Base-by-base conservation (phyloP, 305 asterid genomes). In the Stenogyne calaminthoides region DNA sequence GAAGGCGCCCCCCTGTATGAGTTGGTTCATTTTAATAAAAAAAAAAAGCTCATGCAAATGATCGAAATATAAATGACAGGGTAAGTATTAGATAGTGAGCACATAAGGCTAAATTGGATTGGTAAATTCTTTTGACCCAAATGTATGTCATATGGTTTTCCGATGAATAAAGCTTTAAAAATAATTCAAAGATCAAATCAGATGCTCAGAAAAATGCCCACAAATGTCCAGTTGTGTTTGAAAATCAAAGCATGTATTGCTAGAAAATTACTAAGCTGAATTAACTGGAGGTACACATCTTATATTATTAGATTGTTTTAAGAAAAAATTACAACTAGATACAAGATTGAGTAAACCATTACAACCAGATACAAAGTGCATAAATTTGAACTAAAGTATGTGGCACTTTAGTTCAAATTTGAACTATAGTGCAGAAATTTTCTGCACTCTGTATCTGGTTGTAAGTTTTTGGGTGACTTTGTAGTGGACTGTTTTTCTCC, bases 1-100 rank as follows among this genome's bases (percentile, higher is more conserved):
- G 92, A 73, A 84, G 90, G 75, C 96, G 94, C 25, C 97, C 99
- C 68, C 69, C 99, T 95, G 88, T 77, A 79, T 6, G 25, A 64
- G 68, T 63, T 55, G 5, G 34, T 16, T 67, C 22, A 55, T 44
- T 16, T 52, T 20, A 29, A 51, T 49, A 49, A 14, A 55, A 10
- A 69, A 27, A 11, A 70, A 63, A 56, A 63, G 18, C 36, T 12
- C 19, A 72, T 22, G 32, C 15, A 36, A 52, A 42, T 42, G 54
- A 14, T 46, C 2, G 19, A 44, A 44, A 44, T 14, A 46, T 46
- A 14, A 14, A 46, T 37, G 51, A 11, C 6, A 44, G 0, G 16
- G 42, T 37, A 7, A 37, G 51, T 44, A 46, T 46, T 47, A 47
- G 0, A 47, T n/a, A 47, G 3, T n/a, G 9, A 47, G 55, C 19